Percentiles rank a stretch among this genome's conserved stretches.
phyloP scores from a whole-genome alignment of 805 yeast species.

The Wickerhamomyces silvicola region DNA sequence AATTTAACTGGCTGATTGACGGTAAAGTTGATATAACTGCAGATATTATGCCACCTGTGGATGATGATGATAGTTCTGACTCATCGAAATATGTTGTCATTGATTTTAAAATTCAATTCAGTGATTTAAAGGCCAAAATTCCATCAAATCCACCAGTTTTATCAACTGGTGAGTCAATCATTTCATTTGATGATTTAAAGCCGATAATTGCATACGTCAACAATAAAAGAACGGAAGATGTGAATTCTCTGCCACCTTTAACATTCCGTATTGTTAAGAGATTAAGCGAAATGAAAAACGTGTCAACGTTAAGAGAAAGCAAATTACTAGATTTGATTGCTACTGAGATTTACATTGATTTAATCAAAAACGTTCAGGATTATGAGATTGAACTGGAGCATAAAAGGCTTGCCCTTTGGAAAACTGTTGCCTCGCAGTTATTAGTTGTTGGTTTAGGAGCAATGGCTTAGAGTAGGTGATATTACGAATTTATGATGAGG shows the following conservation, averaged over 20 bases:
- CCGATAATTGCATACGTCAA: constrained; percentile 59
- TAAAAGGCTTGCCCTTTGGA: constrained; percentile 48
- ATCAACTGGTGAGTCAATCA: constrained; percentile 49
- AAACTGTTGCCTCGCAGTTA: constrained; percentile 52
- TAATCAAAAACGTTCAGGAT: constrained; percentile 45
- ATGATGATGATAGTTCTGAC: constrained; percentile 18
- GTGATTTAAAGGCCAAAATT: constrained; percentile 51
- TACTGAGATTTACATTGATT: constrained; percentile 52
- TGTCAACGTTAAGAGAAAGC: constrained; percentile 33
- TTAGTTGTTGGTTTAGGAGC: constrained; percentile 55
- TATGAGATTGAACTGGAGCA: constrained; percentile 40
- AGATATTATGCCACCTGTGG: constrained; percentile 65
- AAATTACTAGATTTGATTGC: constrained; percentile 44
- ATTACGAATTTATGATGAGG: no score
- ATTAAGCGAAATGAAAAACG: constrained; percentile 35
- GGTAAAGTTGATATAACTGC: constrained; percentile 67
- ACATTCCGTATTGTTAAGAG: constrained; percentile 41
- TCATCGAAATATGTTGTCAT: constrained; percentile 51
- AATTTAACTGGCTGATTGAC: constrained; percentile 63
- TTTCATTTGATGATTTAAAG: constrained; percentile 52
- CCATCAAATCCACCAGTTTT: constrained; percentile 44
- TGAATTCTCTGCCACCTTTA: constrained; percentile 23
- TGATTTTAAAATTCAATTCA: constrained; percentile 59
- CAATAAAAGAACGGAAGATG: constrained; percentile 27
- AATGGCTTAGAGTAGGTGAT: constrained; percentile 41